Percentiles rank a stretch among this genome's conserved stretches.
Conservation (phyloP, 176 grass and related monocot genomes). For the Oryza australiensis region DNA sequence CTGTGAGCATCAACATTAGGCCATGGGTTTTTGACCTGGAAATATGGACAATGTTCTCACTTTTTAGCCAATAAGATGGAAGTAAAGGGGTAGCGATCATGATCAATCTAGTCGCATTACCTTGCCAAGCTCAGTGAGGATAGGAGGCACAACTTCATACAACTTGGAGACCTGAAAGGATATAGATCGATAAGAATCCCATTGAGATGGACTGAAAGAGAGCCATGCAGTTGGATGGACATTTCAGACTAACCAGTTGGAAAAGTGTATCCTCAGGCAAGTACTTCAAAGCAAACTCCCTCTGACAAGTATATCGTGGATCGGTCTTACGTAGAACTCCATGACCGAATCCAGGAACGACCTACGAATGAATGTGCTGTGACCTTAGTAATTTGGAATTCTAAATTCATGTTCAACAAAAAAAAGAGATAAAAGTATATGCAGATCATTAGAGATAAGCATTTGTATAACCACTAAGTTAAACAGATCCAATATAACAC, state of each 20-base stretch:
- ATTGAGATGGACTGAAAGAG: slow-evolving; percentile 8
- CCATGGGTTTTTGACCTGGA: slow-evolving; percentile 79
- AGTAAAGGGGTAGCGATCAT: too few species aligned
- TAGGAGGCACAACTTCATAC: slow-evolving; percentile 85
- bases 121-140: slow-evolving; percentile 93
- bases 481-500: neutral
- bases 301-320: slow-evolving; percentile 75
- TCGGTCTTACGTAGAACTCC: slow-evolving; percentile 86
- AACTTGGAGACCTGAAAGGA: slow-evolving; percentile 78
- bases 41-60: too few species aligned
- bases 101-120: slow-evolving; percentile 37
- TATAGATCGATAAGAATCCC: too few species aligned
- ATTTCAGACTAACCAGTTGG: slow-evolving; percentile 55
- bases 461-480: too few species aligned
- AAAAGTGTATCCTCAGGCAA: slow-evolving; percentile 82
- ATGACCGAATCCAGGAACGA: slow-evolving; percentile 85
- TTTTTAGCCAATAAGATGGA: too few species aligned
- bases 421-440: neutral
- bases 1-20: slow-evolving; percentile 92
- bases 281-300: slow-evolving; percentile 87
- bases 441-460: too few species aligned
- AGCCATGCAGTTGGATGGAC: neutral
- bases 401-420: too few species aligned
- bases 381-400: neutral
- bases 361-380: slow-evolving; percentile 35